Conservation (phyloP, 805 yeast species). For the Wickerhamiella azymoides region DNA sequence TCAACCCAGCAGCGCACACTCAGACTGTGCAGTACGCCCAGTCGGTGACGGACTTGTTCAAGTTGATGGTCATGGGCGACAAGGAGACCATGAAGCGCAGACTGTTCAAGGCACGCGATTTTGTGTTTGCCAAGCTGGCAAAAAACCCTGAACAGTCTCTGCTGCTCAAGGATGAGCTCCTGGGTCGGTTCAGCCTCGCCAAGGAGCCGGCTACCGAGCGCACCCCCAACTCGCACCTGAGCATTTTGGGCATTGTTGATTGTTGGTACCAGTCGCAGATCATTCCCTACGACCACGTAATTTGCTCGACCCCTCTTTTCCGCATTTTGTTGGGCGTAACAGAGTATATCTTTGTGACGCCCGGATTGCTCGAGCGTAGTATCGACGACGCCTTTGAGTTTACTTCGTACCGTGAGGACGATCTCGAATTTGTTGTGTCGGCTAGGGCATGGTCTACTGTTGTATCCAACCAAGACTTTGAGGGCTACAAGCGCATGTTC, state of each 20-base stretch:
- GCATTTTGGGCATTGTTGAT: slow-evolving; percentile 82
- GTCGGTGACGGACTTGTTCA: slow-evolving; percentile 68
- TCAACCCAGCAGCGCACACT: slow-evolving; percentile 85
- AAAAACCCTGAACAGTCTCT: slow-evolving; percentile 39
- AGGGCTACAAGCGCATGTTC: slow-evolving; percentile 55
- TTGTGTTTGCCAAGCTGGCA: slow-evolving; percentile 55
- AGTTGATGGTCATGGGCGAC: slow-evolving; percentile 64
- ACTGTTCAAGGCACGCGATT: slow-evolving; percentile 50
- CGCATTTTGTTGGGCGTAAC: slow-evolving; percentile 89
- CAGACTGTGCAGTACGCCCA: slow-evolving; percentile 83
- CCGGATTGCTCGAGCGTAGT: slow-evolving; percentile 68
- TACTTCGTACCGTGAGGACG: slow-evolving; percentile 68
- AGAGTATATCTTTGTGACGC: slow-evolving; percentile 78
- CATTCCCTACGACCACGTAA: slow-evolving; percentile 91
- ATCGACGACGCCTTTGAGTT: slow-evolving; percentile 57
- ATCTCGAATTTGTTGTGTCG: slow-evolving; percentile 81
- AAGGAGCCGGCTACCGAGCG: slow-evolving; percentile 41
- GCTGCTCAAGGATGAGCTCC: slow-evolving; percentile 60
- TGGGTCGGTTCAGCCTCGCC: slow-evolving; percentile 67
- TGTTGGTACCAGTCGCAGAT: slow-evolving; percentile 79
- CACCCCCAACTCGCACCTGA: slow-evolving; percentile 73
- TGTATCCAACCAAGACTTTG: slow-evolving; percentile 61
- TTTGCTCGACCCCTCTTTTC: slow-evolving; percentile 88
- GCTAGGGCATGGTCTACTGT: slow-evolving; percentile 80
- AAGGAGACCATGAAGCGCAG: slow-evolving; percentile 45